Percentiles rank a stretch among this genome's conserved stretches.
These are phyloP conservation scores for Aspergillus fructus DNA, from an alignment of 2,329 filamentous ascomycete species.

Conservation along the genomic window DNA sequence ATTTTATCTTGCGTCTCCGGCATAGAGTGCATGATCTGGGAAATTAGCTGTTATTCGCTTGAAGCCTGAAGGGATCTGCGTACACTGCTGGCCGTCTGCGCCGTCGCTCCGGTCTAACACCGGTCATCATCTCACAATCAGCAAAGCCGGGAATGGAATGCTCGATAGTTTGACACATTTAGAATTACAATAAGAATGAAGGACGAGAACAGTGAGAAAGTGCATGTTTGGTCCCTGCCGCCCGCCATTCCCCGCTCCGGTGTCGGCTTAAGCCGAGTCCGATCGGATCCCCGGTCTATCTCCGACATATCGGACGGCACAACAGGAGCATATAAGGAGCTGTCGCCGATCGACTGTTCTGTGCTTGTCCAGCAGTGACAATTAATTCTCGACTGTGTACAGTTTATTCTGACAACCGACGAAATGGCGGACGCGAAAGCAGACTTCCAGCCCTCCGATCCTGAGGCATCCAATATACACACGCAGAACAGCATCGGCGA, in stretches of 20 bases:
- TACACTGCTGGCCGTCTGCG: constrained; percentile 49
- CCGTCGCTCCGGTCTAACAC: constrained; percentile 29
- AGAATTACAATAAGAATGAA: not conserved
- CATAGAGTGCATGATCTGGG: constrained; percentile 57
- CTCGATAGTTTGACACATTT: no score
- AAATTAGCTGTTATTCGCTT: not conserved
- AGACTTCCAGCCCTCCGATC: not conserved
- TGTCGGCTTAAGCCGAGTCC: not conserved
- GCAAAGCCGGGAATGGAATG: no score
- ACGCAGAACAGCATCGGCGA: not conserved
- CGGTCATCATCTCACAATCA: constrained; percentile 15
- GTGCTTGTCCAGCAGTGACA: no score
- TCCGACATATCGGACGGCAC: not conserved
- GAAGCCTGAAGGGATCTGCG: not conserved
- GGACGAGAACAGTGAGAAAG: not conserved
- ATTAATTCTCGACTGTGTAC: no score
- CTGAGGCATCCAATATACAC: not conserved
- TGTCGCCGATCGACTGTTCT: no score
- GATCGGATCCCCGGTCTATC: not conserved
- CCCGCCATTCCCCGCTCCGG: constrained; percentile 25
- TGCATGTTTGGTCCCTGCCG: constrained; percentile 25
- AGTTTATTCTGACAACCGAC: no score
- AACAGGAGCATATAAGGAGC: not conserved
- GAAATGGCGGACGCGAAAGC: not conserved
- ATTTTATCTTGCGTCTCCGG: constrained; percentile 61